phyloP scores from a whole-genome alignment of 192 early-diverging fungal genomes.

The Dispira simplex region DNA sequence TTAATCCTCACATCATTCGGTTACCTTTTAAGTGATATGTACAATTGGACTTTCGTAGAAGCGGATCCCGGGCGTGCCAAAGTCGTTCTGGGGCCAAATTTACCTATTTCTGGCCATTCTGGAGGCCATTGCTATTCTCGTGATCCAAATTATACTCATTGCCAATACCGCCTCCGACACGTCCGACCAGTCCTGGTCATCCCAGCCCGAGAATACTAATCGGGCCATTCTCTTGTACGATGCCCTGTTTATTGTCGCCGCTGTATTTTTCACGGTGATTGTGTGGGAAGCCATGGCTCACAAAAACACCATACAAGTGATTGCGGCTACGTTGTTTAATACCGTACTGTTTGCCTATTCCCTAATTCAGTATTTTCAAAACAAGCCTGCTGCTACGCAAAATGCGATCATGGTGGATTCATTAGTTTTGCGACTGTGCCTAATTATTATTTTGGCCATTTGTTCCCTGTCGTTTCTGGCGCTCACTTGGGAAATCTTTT shows the following conservation, averaged over 20 bases:
- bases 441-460: slow-evolving; percentile 23
- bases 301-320: slow-evolving; percentile 87
- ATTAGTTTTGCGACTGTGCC: slow-evolving; percentile 12
- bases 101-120: slow-evolving; percentile 3
- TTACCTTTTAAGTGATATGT: no score
- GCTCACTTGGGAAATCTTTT: slow-evolving; percentile 40
- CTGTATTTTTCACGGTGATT: slow-evolving; percentile 68
- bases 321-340: slow-evolving; percentile 45
- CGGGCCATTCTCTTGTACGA: slow-evolving; percentile 57
- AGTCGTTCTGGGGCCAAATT: slow-evolving; percentile 8
- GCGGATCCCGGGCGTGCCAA: slow-evolving; percentile 4
- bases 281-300: slow-evolving; percentile 80
- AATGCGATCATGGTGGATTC: not conserved
- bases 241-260: slow-evolving; percentile 72
- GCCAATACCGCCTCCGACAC: not conserved
- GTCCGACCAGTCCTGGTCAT: not conserved
- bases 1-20: no score
- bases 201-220: not conserved
- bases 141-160: slow-evolving; percentile 2
- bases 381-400: not conserved
- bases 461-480: slow-evolving; percentile 17
- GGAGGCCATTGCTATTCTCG: not conserved
- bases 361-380: slow-evolving; percentile 27
- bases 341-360: slow-evolving; percentile 35
- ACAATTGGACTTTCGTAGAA: not conserved